These are phyloP conservation scores for Erysimum cheiri DNA, from an alignment of 441 rosid genomes.

Conservation along the genomic window DNA sequence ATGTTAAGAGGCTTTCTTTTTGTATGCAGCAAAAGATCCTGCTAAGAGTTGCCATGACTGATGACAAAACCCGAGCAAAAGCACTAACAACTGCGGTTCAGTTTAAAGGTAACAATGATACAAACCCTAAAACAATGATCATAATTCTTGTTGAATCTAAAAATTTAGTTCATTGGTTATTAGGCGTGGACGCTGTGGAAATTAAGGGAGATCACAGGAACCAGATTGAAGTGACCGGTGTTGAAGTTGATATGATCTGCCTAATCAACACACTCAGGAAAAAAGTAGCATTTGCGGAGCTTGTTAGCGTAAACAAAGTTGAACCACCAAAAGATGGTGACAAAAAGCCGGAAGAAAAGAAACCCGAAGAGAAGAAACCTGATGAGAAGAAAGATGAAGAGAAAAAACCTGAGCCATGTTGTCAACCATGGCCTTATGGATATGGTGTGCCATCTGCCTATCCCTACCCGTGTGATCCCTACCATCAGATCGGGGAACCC, in stretches of 20 bases:
- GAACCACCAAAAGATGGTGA: slow-evolving; percentile 44
- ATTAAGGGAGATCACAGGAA: slow-evolving; percentile 54
- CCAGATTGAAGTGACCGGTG: slow-evolving; percentile 65
- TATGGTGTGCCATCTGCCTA: slow-evolving; percentile 29
- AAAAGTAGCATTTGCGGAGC: slow-evolving; percentile 51
- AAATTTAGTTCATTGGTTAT: background rate
- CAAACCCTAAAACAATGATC: background rate
- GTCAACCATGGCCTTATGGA: slow-evolving; percentile 19
- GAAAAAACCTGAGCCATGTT: background rate
- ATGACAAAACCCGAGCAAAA: slow-evolving; percentile 43
- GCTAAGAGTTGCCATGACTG: slow-evolving; percentile 42
- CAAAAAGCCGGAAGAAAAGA: slow-evolving; percentile 17
- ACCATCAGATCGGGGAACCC: slow-evolving; percentile 32
- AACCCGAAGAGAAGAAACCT: slow-evolving; percentile 7
- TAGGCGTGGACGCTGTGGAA: slow-evolving; percentile 57
- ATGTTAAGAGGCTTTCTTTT: slow-evolving; percentile 5
- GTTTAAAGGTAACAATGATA: slow-evolving; percentile 34
- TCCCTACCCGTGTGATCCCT: slow-evolving; percentile 38
- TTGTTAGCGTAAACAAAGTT: slow-evolving; percentile 47
- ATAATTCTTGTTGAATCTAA: slow-evolving; percentile 17
- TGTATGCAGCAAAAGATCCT: slow-evolving; percentile 47
- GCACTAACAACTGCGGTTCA: slow-evolving; percentile 29
- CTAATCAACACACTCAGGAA: slow-evolving; percentile 50
- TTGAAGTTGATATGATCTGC: slow-evolving; percentile 46
- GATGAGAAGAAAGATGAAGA: slow-evolving; percentile 12